These are phyloP conservation scores for Xylaria nigripes DNA, from an alignment of 495 filamentous ascomycete genomes.

Conservation along the genomic window DNA sequence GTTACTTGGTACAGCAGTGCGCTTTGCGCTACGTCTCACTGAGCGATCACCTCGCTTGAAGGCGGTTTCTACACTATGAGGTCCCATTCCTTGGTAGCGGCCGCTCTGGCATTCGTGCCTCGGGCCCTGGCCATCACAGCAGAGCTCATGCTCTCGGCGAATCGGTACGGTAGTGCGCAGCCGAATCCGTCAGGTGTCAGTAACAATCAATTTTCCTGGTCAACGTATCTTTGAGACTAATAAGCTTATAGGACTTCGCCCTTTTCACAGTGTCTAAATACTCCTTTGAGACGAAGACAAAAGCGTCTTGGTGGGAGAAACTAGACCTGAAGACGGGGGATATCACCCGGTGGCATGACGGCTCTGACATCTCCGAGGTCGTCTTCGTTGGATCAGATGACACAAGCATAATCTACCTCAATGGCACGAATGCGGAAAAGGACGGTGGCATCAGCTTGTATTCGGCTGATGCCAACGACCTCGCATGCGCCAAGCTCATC, in stretches of 20 bases:
- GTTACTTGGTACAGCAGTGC: neutral
- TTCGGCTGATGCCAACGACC: constrained; percentile 38
- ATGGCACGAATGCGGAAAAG: constrained; percentile 48
- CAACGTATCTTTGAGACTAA: neutral
- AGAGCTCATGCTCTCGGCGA: constrained; percentile 24
- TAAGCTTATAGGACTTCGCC: constrained; percentile 19
- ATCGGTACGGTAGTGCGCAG: constrained; percentile 23
- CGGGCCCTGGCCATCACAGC: constrained; percentile 23
- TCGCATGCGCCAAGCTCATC: constrained; percentile 19
- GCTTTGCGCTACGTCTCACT: constrained; percentile 1
- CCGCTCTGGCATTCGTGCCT: constrained; percentile 22
- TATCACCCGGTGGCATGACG: constrained; percentile 52
- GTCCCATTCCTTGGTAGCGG: constrained; percentile 19
- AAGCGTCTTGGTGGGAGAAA: constrained; percentile 55
- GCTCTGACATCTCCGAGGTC: constrained; percentile 48
- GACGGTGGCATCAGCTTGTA: constrained; percentile 46
- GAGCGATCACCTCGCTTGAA: neutral
- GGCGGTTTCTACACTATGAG: constrained; percentile 17
- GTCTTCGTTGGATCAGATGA: constrained; percentile 54
- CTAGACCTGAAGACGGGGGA: constrained; percentile 54
- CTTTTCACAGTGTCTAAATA: constrained; percentile 47
- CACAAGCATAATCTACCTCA: constrained; percentile 49
- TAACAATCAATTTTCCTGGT: constrained; percentile 1
- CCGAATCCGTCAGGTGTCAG: constrained; percentile 27
- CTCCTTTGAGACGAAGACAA: constrained; percentile 57